Percentiles rank a stretch among this genome's conserved stretches.
phyloP scores from a whole-genome alignment of 495 filamentous ascomycete genomes.

The Talaromyces thailandensis region DNA sequence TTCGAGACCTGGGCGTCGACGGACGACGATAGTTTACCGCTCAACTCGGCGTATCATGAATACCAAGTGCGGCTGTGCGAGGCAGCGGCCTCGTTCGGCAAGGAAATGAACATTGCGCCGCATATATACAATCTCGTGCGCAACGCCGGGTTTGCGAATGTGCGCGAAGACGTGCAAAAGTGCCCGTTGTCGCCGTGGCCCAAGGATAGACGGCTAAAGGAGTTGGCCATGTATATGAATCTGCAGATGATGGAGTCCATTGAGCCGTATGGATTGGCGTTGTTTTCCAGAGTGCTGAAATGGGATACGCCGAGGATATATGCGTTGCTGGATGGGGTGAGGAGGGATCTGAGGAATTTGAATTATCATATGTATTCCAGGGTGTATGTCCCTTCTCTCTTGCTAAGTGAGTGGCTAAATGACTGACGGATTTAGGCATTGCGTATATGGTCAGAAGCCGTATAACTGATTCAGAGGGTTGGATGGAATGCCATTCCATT shows the following conservation, averaged over 20 bases:
- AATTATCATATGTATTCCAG: conserved; percentile 7
- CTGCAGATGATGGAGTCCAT: conserved; percentile 30
- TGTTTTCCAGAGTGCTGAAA: conserved; percentile 44
- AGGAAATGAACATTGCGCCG: conserved; percentile 25
- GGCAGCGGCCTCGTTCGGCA: conserved; percentile 29
- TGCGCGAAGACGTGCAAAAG: conserved; percentile 14
- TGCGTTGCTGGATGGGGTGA: neutral
- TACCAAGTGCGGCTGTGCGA: conserved; percentile 21
- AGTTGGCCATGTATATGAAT: conserved; percentile 34
- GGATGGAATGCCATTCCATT: neutral
- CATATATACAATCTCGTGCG: conserved; percentile 18
- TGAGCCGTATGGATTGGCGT: conserved; percentile 41
- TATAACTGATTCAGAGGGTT: neutral
- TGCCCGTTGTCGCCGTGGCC: conserved; percentile 42
- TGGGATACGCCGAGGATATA: conserved; percentile 3
- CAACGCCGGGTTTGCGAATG: conserved; percentile 48
- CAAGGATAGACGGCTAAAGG: conserved; percentile 38
- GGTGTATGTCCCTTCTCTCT: neutral
- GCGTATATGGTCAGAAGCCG: conserved; percentile 5
- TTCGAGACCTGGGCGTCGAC: conserved; percentile 27
- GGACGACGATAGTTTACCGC: conserved; percentile 28
- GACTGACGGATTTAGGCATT: neutral
- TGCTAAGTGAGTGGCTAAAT: neutral
- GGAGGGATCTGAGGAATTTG: conserved; percentile 4
- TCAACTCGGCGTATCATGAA: conserved; percentile 15